A percentile compares a stretch with the other conserved stretches of the same genome.
phyloP scores from a whole-genome alignment of 2,329 filamentous ascomycete genomes.

The Diaporthe velutina region DNA sequence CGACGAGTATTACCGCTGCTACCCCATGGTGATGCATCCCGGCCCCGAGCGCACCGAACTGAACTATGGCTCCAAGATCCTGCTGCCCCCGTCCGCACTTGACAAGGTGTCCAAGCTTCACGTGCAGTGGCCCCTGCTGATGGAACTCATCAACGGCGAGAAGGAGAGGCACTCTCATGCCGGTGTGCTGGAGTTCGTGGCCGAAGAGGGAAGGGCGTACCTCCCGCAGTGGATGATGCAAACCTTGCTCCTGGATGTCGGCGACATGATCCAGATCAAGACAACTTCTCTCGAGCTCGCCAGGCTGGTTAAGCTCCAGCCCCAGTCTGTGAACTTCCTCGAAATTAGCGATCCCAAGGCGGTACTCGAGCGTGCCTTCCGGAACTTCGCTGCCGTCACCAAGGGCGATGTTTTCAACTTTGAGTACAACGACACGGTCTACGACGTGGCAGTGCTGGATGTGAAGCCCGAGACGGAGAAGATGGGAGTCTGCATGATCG shows the following conservation, averaged over 20 bases:
- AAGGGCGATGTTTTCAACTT: slow-evolving; percentile 97
- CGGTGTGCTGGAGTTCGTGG: slow-evolving; percentile 96
- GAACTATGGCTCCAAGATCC: slow-evolving; percentile 97
- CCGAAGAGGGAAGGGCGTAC: slow-evolving; percentile 96
- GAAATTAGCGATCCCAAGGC: slow-evolving; percentile 98
- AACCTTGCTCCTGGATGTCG: slow-evolving; percentile 88
- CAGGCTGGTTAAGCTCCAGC: slow-evolving; percentile 94
- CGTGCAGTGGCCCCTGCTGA: slow-evolving; percentile 97
- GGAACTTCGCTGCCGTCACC: slow-evolving; percentile 49
- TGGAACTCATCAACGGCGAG: slow-evolving; percentile 93
- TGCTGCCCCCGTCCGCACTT: slow-evolving; percentile 94
- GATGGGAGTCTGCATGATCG: slow-evolving; percentile 92
- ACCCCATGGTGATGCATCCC: slow-evolving; percentile 93
- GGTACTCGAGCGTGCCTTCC: slow-evolving; percentile 84
- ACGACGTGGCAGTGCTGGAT: slow-evolving; percentile 93
- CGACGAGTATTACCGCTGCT: slow-evolving; percentile 98
- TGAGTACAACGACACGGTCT: slow-evolving; percentile 93
- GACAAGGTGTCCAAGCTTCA: slow-evolving; percentile 97
- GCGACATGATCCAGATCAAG: slow-evolving; percentile 94
- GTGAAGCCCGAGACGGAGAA: slow-evolving; percentile 88
- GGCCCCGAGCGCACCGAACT: slow-evolving; percentile 89
- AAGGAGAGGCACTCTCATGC: slow-evolving; percentile 87
- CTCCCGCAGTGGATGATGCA: slow-evolving; percentile 98
- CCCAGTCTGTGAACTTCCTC: slow-evolving; percentile 92
- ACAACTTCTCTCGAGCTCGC: slow-evolving; percentile 93